Evolutionary conservation across 208 protist genomes (phyloP), one percentile per base, ranked within the genome.

Genomic region (Trypanosoma caninum): DNA sequence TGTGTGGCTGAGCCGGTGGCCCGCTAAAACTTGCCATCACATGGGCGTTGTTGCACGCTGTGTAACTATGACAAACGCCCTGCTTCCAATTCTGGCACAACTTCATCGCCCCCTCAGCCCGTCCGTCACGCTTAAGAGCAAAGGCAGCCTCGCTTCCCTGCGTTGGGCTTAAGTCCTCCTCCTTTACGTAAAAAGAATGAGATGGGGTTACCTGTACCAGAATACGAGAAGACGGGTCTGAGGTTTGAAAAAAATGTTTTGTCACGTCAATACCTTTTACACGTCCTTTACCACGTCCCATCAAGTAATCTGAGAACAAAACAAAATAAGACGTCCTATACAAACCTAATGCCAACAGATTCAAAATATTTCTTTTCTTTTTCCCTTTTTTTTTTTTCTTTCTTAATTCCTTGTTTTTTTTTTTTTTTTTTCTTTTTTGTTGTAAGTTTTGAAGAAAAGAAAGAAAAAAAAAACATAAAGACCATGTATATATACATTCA

Each of bases 111-210:
- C 65, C 62, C 23, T 91, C 83, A 27, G 83, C 58, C 57, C 86
- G 80, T 11, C 78, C 87, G 33, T 88, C 77, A 5, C 80, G 74
- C 48, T 80, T 80, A 0, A 85, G 61, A 9, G 80, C 80, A 40
- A 88, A 84, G 46, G 83, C 83, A 14, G 71, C 70, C 59, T 84
- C 80, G 63, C 81, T 91, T 25, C 87, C 87, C 65, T 87, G 72
- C 23, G 87, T 93, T 14, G 80, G 82, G 55, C 83, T 93, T 16
- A 93, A 48, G 52, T 90, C 87, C 28, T 90, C 83, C 57, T 89
- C 82, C 10, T 65, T 37, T 1, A 89, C 74, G 4, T 78, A 69
- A 1, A 87, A 37, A 37, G 77, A 47, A 0, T 70, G 55, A 27
- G 53, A 70, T 0, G 74, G 71, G 1, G 65, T 45, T 9, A 89